Percentiles rank a stretch among this genome's conserved stretches.
phyloP scores from a whole-genome alignment of 306 rosid genomes.

The Trifolium subterraneum region DNA sequence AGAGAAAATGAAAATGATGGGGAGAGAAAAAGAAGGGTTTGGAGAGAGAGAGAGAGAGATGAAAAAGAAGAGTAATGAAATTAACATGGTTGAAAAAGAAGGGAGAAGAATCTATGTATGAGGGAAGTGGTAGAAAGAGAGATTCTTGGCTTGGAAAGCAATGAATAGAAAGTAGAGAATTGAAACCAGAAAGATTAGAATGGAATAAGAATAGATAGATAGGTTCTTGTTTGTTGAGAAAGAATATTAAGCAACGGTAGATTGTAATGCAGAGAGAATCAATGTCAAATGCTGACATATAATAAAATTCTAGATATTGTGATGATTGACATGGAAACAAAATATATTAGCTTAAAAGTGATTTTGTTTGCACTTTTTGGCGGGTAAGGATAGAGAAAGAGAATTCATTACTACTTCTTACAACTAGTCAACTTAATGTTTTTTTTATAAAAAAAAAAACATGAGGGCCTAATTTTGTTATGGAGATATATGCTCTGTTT shows the following conservation, averaged over 20 bases:
- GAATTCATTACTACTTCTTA: no score
- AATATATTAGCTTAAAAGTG: neutral
- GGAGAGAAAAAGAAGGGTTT: constrained; percentile 38
- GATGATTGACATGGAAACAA: neutral
- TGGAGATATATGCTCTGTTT: no score
- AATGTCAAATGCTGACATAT: neutral
- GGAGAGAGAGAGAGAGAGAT: constrained; percentile 46
- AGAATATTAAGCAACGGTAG: constrained; percentile 69
- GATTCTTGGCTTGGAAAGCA: constrained; percentile 89
- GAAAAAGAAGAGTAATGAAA: constrained; percentile 49
- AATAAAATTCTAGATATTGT: constrained; percentile 30
- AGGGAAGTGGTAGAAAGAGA: constrained; percentile 56
- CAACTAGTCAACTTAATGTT: no score
- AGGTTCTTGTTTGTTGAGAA: constrained; percentile 51
- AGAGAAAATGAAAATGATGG: constrained; percentile 55
- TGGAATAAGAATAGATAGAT: constrained; percentile 26
- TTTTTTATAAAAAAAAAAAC: no score
- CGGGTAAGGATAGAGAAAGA: no score
- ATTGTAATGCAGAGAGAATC: constrained; percentile 54
- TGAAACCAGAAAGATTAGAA: constrained; percentile 38
- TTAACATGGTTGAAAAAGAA: constrained; percentile 44
- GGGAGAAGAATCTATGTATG: constrained; percentile 60
- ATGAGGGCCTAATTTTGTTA: no score
- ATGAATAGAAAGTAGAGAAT: constrained; percentile 52
- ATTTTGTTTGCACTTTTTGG: neutral